Evolutionary conservation across 371 early-diverging fungal genomes (phyloP).

Genomic region (Conidiobolus coronatus): DNA sequence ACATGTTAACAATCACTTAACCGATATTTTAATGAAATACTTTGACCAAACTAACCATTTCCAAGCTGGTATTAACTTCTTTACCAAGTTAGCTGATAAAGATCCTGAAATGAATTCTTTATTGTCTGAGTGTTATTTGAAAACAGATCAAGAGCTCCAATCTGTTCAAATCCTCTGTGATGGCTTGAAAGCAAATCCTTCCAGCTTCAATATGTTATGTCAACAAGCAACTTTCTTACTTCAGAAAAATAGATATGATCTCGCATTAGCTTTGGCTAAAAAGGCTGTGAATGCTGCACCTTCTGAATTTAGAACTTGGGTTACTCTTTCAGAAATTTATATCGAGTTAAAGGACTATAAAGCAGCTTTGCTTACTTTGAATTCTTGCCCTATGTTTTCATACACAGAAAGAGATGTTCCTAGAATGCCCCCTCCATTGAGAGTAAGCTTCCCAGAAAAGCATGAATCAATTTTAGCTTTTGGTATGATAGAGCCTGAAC

Average conservation of each 20-base stretch:
- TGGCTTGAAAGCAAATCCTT: slow-evolving; percentile 47
- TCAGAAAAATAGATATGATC: slow-evolving; percentile 33
- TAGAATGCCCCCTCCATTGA: slow-evolving; percentile 71
- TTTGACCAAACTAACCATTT: slow-evolving; percentile 59
- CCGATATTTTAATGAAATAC: slow-evolving; percentile 63
- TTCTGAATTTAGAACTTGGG: slow-evolving; percentile 87
- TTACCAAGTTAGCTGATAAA: slow-evolving; percentile 44
- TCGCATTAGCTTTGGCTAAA: slow-evolving; percentile 66
- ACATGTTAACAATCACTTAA: slow-evolving; percentile 57
- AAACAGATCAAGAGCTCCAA: slow-evolving; percentile 68
- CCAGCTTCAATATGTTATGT: slow-evolving; percentile 59
- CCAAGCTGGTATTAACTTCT: slow-evolving; percentile 54
- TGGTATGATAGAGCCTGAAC: slow-evolving; percentile 39
- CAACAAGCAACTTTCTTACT: slow-evolving; percentile 71
- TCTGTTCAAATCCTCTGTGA: slow-evolving; percentile 66
- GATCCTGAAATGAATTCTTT: slow-evolving; percentile 78
- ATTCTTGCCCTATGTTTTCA: slow-evolving; percentile 94
- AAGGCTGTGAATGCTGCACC: slow-evolving; percentile 83
- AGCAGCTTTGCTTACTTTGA: slow-evolving; percentile 74
- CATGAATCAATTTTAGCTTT: slow-evolving; percentile 30
- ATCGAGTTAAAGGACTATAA: slow-evolving; percentile 66
- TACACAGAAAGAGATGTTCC: slow-evolving; percentile 73
- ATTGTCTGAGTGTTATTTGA: slow-evolving; percentile 52
- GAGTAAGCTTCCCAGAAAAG: slow-evolving; percentile 53
- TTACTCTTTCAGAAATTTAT: slow-evolving; percentile 73